Evolutionary conservation across 1,284 basidiomycete species (phyloP), one percentile per base, ranked within the genome.

Genomic region (Rhodotorula sp.): DNA sequence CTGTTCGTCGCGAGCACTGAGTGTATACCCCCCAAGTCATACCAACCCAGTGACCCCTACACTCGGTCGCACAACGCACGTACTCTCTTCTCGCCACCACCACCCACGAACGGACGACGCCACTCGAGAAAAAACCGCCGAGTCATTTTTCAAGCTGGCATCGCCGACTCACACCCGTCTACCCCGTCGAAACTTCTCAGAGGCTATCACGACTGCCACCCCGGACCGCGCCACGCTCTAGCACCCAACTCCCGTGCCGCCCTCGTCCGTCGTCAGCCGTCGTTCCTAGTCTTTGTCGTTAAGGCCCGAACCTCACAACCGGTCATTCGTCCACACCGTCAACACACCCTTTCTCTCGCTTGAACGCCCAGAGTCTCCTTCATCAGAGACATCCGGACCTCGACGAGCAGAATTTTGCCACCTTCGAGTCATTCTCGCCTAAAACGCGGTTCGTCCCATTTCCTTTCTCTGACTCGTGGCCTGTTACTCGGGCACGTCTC

Each of bases 171-270:
- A 43, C 15, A 31, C 21, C 51, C 14, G 57, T 26, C 34, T 23
- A 29, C 68, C 39, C 68, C 29, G 51, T 62, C 69, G 69, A 70
- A 66, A 66, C 69, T 61, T 70, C 69, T 70, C 62, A 65, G 64
- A 70, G 69, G 31, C 51, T 48, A 16, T 20, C 21, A 26, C 54
- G 54, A 43, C 39, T 43, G 39, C 39, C 39, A 43, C 39, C 39
- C 39, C 39, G 39, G 39, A 43, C 39, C 39, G 39, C 39, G 39
- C 10, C 39, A 43, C 39, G 39, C 39, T 43, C 39, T 43, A 34
- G 34, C 8, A 34, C 34, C 34, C 34, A 43, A 10, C 39, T 43
- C 39, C 39, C 39, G 39, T 43, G 39, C 39, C 39, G 39, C 39
- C 39, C 8, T 1, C 10, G 39, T 43, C 54, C 54, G 29, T 21